These are phyloP conservation scores for Fusarium secorum DNA, from an alignment of 2,329 filamentous ascomycete genomes.

Conservation along the genomic window DNA sequence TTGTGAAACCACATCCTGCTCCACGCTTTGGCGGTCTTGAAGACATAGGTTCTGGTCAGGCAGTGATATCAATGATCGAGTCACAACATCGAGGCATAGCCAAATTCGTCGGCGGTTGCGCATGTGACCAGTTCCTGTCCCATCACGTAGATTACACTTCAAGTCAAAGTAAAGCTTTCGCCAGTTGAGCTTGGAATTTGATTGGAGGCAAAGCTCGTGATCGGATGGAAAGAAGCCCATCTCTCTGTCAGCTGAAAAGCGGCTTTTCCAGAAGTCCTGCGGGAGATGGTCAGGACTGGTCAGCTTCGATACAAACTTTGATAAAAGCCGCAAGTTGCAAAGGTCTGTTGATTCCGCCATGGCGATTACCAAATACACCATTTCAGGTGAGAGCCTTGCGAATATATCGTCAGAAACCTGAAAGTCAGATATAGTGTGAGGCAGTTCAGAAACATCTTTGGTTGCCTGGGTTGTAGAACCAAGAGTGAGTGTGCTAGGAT, in stretches of 20 bases:
- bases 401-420: background rate
- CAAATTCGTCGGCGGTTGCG: background rate
- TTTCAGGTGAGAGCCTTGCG: background rate
- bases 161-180: background rate
- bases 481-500: background rate
- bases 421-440: fast-evolving
- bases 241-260: background rate
- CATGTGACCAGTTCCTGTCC: background rate
- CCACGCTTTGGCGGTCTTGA: background rate
- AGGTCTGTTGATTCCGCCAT: background rate
- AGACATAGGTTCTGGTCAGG: background rate
- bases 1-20: background rate
- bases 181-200: background rate
- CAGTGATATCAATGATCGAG: background rate
- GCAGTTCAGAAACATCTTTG: background rate
- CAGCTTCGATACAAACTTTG: background rate
- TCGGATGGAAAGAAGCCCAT: background rate
- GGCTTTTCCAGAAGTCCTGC: background rate
- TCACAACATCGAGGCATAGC: background rate
- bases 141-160: background rate
- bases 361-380: background rate
- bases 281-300: background rate
- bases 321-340: background rate
- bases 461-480: background rate
- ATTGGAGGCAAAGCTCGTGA: background rate